Percentiles rank a stretch among this genome's conserved stretches.
Conservation (phyloP, 2,329 filamentous ascomycete species). For the Calonectria pteridis region DNA sequence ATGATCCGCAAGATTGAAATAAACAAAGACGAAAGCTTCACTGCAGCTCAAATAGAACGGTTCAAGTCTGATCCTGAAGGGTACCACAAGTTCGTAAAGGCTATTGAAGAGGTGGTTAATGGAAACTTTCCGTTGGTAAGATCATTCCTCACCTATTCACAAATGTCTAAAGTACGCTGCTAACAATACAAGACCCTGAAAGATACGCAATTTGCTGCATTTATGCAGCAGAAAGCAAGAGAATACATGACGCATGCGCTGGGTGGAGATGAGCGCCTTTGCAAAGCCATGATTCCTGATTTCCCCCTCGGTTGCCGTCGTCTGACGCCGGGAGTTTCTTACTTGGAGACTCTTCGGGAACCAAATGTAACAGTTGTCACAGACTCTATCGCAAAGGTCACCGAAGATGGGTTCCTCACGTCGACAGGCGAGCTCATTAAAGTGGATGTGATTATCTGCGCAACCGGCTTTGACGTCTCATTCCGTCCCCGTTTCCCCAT, state of each 20-base stretch:
- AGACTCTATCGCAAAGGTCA: slow-evolving; percentile 5
- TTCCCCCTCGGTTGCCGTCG: slow-evolving; percentile 26
- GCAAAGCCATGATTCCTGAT: slow-evolving; percentile 18
- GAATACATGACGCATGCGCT: slow-evolving; percentile 23
- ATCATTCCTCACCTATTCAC: background rate
- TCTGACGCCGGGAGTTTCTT: slow-evolving; percentile 21
- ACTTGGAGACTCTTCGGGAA: slow-evolving; percentile 16
- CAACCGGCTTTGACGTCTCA: slow-evolving; percentile 23
- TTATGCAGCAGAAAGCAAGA: slow-evolving; percentile 10
- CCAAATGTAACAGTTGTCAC: slow-evolving; percentile 14
- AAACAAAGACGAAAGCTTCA: slow-evolving; percentile 6
- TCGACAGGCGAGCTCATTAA: slow-evolving; percentile 9
- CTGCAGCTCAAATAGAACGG: background rate
- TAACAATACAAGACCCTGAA: background rate
- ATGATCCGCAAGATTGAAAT: slow-evolving; percentile 16
- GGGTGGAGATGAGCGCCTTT: slow-evolving; percentile 18
- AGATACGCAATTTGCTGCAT: slow-evolving; percentile 10
- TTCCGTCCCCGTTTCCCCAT: slow-evolving; percentile 23
- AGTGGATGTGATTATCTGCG: slow-evolving; percentile 20
- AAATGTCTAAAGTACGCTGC: background rate
- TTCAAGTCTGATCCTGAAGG: slow-evolving; percentile 19
- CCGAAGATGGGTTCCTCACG: background rate
- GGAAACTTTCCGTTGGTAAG: slow-evolving; percentile 25
- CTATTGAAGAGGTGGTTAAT: slow-evolving; percentile 19
- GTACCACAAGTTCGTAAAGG: slow-evolving; percentile 17